These are phyloP conservation scores for Atkinsonella texensis DNA, from an alignment of 2,329 filamentous ascomycete species.

Conservation along the genomic window DNA sequence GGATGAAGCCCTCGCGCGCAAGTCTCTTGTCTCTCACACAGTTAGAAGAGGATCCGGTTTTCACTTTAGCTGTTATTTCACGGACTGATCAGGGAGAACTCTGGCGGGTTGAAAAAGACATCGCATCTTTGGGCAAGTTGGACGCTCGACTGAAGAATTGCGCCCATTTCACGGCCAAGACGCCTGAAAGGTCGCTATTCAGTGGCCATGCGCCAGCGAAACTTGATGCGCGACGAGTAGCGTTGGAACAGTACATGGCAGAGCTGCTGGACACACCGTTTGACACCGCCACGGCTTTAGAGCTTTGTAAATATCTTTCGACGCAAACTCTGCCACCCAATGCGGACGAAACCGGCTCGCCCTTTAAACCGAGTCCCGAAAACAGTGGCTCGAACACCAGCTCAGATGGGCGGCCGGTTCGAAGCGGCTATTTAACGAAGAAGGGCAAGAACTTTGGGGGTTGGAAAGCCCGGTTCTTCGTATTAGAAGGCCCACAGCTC, in stretches of 20 bases:
- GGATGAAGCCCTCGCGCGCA: slow-evolving; percentile 82
- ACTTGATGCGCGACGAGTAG: slow-evolving; percentile 72
- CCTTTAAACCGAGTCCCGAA: slow-evolving; percentile 14
- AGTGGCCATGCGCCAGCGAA: slow-evolving; percentile 88
- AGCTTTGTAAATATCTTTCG: slow-evolving; percentile 83
- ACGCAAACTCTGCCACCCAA: slow-evolving; percentile 50
- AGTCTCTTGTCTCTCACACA: slow-evolving; percentile 72
- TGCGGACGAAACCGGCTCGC: slow-evolving; percentile 37
- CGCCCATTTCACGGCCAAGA: slow-evolving; percentile 57
- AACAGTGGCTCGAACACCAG: slow-evolving; percentile 30
- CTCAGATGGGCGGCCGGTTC: slow-evolving; percentile 54
- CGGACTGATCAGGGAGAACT: slow-evolving; percentile 66
- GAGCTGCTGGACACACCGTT: slow-evolving; percentile 72
- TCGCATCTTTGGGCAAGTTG: slow-evolving; percentile 64
- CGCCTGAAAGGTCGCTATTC: slow-evolving; percentile 79
- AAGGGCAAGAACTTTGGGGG: slow-evolving; percentile 97
- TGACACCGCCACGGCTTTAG: slow-evolving; percentile 62
- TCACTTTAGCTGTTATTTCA: slow-evolving; percentile 76
- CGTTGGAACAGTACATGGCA: slow-evolving; percentile 77
- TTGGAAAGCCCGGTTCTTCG: slow-evolving; percentile 75
- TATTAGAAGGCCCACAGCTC: slow-evolving; percentile 47
- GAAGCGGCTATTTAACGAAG: slow-evolving; percentile 90
- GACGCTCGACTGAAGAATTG: slow-evolving; percentile 71
- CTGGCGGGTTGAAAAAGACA: slow-evolving; percentile 92
- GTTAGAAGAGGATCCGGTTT: slow-evolving; percentile 84